These are phyloP conservation scores for Sclerotinia nivalis DNA, from an alignment of 2,329 filamentous ascomycete genomes.

Conservation along the genomic window DNA sequence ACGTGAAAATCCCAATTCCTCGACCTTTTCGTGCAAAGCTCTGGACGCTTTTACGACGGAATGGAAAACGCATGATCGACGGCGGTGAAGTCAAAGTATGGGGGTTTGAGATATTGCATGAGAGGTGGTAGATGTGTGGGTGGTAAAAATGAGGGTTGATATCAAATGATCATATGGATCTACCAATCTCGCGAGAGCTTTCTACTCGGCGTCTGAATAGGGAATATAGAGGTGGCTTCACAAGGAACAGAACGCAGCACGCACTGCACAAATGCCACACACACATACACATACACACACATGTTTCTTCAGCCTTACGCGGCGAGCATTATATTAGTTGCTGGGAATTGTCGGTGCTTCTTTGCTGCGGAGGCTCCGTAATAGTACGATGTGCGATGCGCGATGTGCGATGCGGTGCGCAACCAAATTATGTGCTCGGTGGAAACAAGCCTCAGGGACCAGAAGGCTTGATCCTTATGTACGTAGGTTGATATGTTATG, in stretches of 20 bases:
- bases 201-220: slow-evolving; percentile 14
- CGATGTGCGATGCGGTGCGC: neutral
- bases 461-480: slow-evolving; percentile 7
- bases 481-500: slow-evolving; percentile 8
- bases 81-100: slow-evolving; percentile 18
- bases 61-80: neutral
- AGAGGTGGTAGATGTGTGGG: slow-evolving; percentile 7
- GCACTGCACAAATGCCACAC: neutral
- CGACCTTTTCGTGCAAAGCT: neutral
- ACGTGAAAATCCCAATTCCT: neutral
- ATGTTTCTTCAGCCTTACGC: slow-evolving; percentile 15
- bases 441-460: slow-evolving; percentile 11
- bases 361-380: neutral
- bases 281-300: no score
- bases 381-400: neutral
- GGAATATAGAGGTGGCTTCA: slow-evolving; percentile 14
- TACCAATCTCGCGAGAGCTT: neutral
- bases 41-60: slow-evolving; percentile 9
- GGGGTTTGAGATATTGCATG: slow-evolving; percentile 10
- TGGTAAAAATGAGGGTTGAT: neutral
- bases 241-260: neutral
- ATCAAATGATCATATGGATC: neutral
- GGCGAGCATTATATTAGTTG: neutral
- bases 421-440: neutral
- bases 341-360: neutral